Evolutionary conservation across 176 grass and related monocot genomes (phyloP), one percentile per base, ranked within the genome.

Genomic region (Alopecurus myosuroides): DNA sequence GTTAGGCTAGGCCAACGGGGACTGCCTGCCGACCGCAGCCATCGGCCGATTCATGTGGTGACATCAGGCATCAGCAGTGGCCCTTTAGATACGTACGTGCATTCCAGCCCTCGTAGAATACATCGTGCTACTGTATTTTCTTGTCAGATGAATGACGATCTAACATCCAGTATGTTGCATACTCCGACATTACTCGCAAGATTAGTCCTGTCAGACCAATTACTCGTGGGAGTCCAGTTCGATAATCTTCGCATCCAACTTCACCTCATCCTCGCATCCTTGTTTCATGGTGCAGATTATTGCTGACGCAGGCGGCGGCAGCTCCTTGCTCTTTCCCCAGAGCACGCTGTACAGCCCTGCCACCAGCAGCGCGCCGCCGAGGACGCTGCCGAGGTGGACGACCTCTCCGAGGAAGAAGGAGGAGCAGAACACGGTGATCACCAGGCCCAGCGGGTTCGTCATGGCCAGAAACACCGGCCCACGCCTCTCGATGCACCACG

Each of bases 391-490:
- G 12, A 94, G 77, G 34, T 92, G 60, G 79, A 92, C 84, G 15
- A 62, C 57, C 67, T 91, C 87, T 0, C 84, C 87, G 15, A 91
- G 70, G 57, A 92, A 88, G 50, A 89, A 81, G 12, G 89, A 85
- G 25, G 89, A 92, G 33, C 84, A 44, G 7, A 91, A 86, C 29
- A 85, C 63, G 17, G 92, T 92, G 73, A 94, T 41, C 19, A 94
- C 36, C 6, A 94, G 64, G 20, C 56, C 62, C 42, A 94, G 70
- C 10, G 92, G 92, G 20, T 88, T 86, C 70, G 81, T 92, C 23
- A 92, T 92, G 68, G 89, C 84, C 40, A 87, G n/a, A 81, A 94
- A 92, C 33, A 92, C 89, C 2, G 89, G 85, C 0, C 89, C 92
- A 31, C 89, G 87, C 92, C n/a, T n/a, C n/a, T n/a, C n/a, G n/a